Percentiles rank a stretch among this genome's conserved stretches.
These are phyloP conservation scores for Huntiella moniliformis DNA, from an alignment of 2,329 filamentous ascomycete species.

Conservation along the genomic window DNA sequence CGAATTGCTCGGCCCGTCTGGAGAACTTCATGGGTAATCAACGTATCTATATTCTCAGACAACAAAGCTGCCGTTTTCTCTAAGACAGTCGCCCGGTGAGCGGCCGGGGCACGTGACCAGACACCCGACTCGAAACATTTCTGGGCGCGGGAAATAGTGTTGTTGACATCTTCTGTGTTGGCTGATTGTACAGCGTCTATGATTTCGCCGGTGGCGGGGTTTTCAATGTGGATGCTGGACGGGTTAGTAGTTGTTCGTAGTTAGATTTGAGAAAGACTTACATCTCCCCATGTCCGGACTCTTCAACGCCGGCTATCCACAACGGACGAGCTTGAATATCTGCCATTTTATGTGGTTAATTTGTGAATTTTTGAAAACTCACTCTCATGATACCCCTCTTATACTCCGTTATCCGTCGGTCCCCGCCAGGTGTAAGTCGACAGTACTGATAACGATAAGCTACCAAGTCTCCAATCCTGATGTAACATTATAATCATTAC, in stretches of 20 bases:
- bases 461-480: too few species aligned
- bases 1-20: conserved; percentile 26
- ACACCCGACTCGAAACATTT: conserved; percentile 23
- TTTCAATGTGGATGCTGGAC: conserved; percentile 30
- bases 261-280: conserved; percentile 18
- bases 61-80: conserved; percentile 28
- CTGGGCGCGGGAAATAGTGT: conserved; percentile 28
- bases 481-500: not conserved
- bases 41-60: conserved; percentile 20
- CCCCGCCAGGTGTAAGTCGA: not conserved
- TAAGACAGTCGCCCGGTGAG: conserved; percentile 23
- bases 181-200: conserved; percentile 25
- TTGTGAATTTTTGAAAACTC: not conserved
- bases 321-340: conserved; percentile 7
- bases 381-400: too few species aligned
- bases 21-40: conserved; percentile 26
- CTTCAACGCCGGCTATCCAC: conserved; percentile 16
- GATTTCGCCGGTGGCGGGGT: conserved; percentile 32
- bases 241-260: not conserved
- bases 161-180: conserved; percentile 27
- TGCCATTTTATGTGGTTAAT: not conserved
- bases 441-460: too few species aligned
- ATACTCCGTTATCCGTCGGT: not conserved
- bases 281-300: conserved; percentile 25
- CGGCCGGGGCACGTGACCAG: conserved; percentile 24